These are phyloP conservation scores for Pseudogymnoascus sp. DNA, from an alignment of 2,329 filamentous ascomycete genomes.

Conservation along the genomic window DNA sequence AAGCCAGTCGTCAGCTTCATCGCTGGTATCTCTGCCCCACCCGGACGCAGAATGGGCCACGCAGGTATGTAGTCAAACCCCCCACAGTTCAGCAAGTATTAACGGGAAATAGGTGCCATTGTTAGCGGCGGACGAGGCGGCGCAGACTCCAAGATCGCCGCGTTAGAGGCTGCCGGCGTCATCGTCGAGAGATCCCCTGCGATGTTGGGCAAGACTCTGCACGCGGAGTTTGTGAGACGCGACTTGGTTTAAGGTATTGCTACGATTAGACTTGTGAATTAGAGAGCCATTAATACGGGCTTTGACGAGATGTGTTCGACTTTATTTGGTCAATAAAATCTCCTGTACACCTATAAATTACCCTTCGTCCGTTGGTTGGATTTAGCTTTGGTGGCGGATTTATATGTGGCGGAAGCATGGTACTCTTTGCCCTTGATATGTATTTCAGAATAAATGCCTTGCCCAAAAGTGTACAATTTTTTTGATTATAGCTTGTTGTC, in stretches of 20 bases:
- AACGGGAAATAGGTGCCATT: conserved; percentile 54
- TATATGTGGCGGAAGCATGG: conserved; percentile 2
- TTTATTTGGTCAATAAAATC: conserved; percentile 25
- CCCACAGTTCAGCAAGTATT: conserved; percentile 11
- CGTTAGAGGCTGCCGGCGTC: conserved; percentile 86
- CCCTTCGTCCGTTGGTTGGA: conserved; percentile 12
- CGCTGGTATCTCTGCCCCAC: conserved; percentile 93
- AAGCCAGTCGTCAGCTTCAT: conserved; percentile 99
- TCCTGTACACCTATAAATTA: conserved; percentile 29
- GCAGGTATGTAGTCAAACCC: conserved; percentile 51
- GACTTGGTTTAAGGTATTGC: conserved; percentile 66
- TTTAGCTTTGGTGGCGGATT: conserved; percentile 2
- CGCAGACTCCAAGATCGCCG: conserved; percentile 95
- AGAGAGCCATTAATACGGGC: conserved; percentile 21
- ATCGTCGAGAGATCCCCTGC: conserved; percentile 94
- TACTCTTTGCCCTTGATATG: conserved; percentile 6
- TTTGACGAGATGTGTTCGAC: conserved; percentile 24
- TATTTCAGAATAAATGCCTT: conserved; percentile 2
- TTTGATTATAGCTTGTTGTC: not conserved
- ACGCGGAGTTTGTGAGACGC: conserved; percentile 90
- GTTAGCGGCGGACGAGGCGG: conserved; percentile 96
- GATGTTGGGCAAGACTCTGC: conserved; percentile 82
- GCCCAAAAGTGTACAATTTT: not conserved
- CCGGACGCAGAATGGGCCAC: conserved; percentile 96
- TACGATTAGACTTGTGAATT: conserved; percentile 17